Evolutionary conservation across 2,329 filamentous ascomycete species (phyloP), one percentile per base, ranked within the genome.

Genomic region (Claviceps quebecensis): DNA sequence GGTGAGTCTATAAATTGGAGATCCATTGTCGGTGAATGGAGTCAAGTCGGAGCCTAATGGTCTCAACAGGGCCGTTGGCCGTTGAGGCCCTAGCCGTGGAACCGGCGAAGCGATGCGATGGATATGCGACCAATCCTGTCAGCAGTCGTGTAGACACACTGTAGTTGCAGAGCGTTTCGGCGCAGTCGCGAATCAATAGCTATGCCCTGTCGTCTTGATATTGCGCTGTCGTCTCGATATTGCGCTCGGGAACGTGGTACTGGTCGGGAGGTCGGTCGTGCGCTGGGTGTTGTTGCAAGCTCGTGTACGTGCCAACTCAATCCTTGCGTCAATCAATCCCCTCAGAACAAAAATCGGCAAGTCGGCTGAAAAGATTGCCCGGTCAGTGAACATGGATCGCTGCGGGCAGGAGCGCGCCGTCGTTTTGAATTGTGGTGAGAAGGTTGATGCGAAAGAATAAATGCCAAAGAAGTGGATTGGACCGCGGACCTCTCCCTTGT

Each of bases 21-120:
- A 49, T 65, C 61, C 63, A 65, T 65, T 14, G 19, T 43, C 5
- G 43, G 13, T 37, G 22, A 40, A 23, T 36, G 13, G 39, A 19
- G 14, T 11, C 16, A 13, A n/a, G 45, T 19, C 29, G 16, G 45
- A 17, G 26, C n/a, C 29, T 17, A n/a, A n/a, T n/a, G 3, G 17
- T n/a, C 16, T 40, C 39, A n/a, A n/a, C 39, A 8, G 16, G 39
- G 39, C 6, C 41, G 22, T 45, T 14, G 22, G 23, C 16, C 26
- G 14, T 45, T 19, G 6, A 45, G 7, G 7, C 8, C 26, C 14
- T 17, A 11, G 26, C 16, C 16, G 44, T 34, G 7, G 44, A 34
- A 34, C 26, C 8, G 44, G 44, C 44, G 34, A 16, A 19, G 41
- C 40, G 34, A 17, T 16, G 19, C 41, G 48, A 36, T 50, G 41